Base-by-base conservation (phyloP, 352 stramenopile species). In the Globisporangium recalcitrans region DNA sequence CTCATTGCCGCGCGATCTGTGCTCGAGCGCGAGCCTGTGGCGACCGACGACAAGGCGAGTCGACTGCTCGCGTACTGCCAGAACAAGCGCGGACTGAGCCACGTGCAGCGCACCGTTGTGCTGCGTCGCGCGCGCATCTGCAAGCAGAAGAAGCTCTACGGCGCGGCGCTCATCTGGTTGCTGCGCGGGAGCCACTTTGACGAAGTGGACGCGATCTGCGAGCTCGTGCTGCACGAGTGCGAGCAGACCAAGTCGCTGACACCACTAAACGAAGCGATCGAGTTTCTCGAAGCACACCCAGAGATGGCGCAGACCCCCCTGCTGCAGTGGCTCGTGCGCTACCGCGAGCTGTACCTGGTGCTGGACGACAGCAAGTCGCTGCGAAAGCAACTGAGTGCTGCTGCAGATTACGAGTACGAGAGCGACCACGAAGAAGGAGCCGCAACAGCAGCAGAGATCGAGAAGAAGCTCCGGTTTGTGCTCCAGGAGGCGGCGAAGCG, bases 341-440 rank as follows among this genome's bases (percentile, higher is more conserved):
- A 90, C 67, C 79, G 84, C 4, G 82, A 93, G 61, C 73, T 91
- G 14, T 64, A 74, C 42, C 60, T 93, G 21, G 77, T 92, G 47
- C 63, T 91, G 0, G 75, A 89, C 38, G 85, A 93, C 42, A 62
- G 75, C n/a, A 62, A 78, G 52, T 73, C 78, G 5, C 70, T 90
- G 63, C 56, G 66, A 40, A 58, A 73, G 19, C 64, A 74, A 34
- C 13, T 81, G 19, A 46, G 38, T 16, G 38, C 38, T 46, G 38
- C 38, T 46, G 38, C 38, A 46, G 38, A 46, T n/a, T 46, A 21
- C 19, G 38, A 16, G 2, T 46, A 46, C 16, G 63, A 56, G 16
- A 65, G 21, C 52, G 60, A 58, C 21, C 68, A 72, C 36, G 65
- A 63, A 29, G 63, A 40, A 4, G 64, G 48, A 4, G 38, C 51